A percentile compares a stretch with the other conserved stretches of the same genome.
Evolutionary conservation across 148 eudicot species (phyloP).

Genomic region (Heliosperma pusillum): DNA sequence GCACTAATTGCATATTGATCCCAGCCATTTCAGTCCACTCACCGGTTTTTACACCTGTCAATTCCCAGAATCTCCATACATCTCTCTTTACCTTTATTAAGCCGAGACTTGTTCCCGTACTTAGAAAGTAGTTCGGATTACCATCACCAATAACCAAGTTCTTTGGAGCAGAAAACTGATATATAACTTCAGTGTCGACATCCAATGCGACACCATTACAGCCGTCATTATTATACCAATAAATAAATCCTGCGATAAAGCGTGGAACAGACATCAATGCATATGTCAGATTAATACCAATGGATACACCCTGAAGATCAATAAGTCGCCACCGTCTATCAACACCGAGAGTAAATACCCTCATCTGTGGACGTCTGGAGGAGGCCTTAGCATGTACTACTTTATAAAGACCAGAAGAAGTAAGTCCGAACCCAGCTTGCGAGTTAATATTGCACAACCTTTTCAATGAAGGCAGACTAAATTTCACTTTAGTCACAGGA

Average conservation of each 20-base stretch:
- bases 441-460: not conserved
- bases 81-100: not conserved
- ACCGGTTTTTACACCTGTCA: not conserved
- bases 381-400: constrained; percentile 4
- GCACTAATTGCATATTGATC: not conserved
- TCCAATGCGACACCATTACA: constrained; percentile 8
- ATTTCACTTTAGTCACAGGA: constrained; percentile 5
- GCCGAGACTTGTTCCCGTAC: constrained; percentile 9
- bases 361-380: not conserved
- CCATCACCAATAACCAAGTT: no score
- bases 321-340: constrained; percentile 13
- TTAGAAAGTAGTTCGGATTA: not conserved
- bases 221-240: not conserved
- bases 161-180: not conserved
- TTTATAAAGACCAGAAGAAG: constrained; percentile 9
- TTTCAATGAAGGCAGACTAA: constrained; percentile 16
- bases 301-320: not conserved
- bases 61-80: not conserved
- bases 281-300: not conserved
- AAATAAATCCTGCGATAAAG: constrained; percentile 2
- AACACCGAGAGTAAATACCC: constrained; percentile 15
- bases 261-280: not conserved
- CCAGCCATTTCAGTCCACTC: constrained; percentile 9
- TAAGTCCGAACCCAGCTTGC: not conserved
- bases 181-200: constrained; percentile 10